phyloP scores from a whole-genome alignment of 371 early-diverging fungal species.

The Mortierella sp. region DNA sequence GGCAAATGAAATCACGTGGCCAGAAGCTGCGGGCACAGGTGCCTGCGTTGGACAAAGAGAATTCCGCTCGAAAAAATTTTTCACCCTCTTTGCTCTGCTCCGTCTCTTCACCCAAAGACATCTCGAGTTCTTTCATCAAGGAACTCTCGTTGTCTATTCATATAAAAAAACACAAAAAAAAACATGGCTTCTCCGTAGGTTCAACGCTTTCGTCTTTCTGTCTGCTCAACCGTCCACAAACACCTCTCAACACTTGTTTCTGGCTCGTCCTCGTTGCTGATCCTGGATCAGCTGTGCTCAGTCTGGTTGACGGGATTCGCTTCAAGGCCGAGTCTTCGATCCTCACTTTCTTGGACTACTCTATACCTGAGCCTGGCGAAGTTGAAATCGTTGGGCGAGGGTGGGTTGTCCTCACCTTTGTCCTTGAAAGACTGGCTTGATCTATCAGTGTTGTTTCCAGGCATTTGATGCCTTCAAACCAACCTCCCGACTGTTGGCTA shows the following conservation, averaged over 20 bases:
- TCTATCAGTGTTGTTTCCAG: not conserved
- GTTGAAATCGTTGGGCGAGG: no score
- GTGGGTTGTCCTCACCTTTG: no score
- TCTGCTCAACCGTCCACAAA: not conserved
- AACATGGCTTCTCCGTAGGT: constrained; percentile 54
- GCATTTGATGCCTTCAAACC: not conserved
- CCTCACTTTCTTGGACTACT: no score
- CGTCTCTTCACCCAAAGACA: constrained; percentile 41
- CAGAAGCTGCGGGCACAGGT: no score
- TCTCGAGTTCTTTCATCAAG: constrained; percentile 47
- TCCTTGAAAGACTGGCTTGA: not conserved
- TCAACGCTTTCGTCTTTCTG: not conserved
- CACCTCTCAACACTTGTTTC: not conserved
- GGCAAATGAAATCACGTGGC: no score
- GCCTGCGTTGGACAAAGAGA: constrained; percentile 1
- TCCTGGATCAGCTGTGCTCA: no score
- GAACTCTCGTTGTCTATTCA: constrained; percentile 47
- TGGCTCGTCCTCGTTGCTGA: no score
- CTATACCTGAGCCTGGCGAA: no score
- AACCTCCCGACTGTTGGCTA: not conserved
- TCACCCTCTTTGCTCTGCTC: constrained; percentile 53
- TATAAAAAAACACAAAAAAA: constrained; percentile 55
- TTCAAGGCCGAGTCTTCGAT: no score
- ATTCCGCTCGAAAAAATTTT: constrained; percentile 28
- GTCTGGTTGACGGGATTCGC: no score